Base-by-base conservation (phyloP, 2,329 filamentous ascomycete genomes). In the Ilyonectria robusta region DNA sequence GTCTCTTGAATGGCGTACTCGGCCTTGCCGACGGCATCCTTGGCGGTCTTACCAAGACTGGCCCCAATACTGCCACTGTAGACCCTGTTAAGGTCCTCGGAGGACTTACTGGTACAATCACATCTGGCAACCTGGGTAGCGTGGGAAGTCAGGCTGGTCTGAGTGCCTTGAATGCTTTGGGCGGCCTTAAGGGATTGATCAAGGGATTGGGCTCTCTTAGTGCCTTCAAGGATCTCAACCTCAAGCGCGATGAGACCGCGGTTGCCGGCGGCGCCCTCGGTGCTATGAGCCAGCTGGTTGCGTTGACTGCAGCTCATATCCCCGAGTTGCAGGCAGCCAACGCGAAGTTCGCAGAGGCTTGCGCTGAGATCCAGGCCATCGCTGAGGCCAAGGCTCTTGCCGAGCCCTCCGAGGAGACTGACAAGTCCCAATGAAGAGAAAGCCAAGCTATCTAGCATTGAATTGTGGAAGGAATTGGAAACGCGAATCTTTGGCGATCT, bases 11-110 rank as follows among this genome's bases (percentile, higher is more conserved):
- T 26, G 54, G 62, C 29, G 29, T 63, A 42, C 33, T 59, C 29
- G 55, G 59, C 2, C 29, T 59, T 23, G 35, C 55, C 3, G 31
- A 15, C 37, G 54, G 62, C 21, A 31, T 63, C 58, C 33, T 59
- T 26, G 59, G 47, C 19, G 13, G 15, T n/a, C 51, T 29, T 48
- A 55, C 31, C 40, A 31, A 37, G 13, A 4, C 19, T n/a, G n/a
- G 26, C 26, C 26, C 26, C n/a, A 47, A 10, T 21, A 46, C 48
- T 54, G 19, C 46, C 10, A 17, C 46, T 33, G 46, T 21, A 2
- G 33, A 6, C 48, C 19, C 42, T 31, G 48, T 15, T 37, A 55
- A 61, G 19, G 15, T 48, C 21, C 15, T 66, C 19, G 29, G 40
- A 6, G 31, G 31, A 31, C 37, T 67, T 11, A 48, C 63, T 8